A percentile compares a stretch with the other conserved stretches of the same genome.
These are phyloP conservation scores for Suhomyces yuchorum DNA, from an alignment of 1,139 yeast species.

Conservation along the genomic window DNA sequence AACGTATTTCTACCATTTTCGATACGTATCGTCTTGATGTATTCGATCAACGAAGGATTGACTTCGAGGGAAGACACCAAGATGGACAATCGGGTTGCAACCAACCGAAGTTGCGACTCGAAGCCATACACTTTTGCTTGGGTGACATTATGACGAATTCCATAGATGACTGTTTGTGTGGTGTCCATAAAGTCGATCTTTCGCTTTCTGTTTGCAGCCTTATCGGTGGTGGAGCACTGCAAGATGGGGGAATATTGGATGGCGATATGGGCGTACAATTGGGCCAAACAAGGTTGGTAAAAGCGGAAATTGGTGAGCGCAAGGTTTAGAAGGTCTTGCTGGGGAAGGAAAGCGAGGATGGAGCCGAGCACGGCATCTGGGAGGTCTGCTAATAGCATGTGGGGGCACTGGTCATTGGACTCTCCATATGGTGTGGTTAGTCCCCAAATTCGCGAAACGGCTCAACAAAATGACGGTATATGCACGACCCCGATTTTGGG, in stretches of 20 bases:
- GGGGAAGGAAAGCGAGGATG: conserved; percentile 34
- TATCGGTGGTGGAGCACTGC: conserved; percentile 11
- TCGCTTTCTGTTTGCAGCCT: conserved; percentile 11
- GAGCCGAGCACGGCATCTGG: conserved; percentile 20
- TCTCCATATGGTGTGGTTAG: neutral
- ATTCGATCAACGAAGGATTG: conserved; percentile 29
- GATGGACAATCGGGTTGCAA: conserved; percentile 33
- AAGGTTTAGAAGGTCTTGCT: conserved; percentile 37
- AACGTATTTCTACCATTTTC: conserved; percentile 11
- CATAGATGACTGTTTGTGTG: conserved; percentile 28
- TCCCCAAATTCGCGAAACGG: neutral
- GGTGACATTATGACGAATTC: conserved; percentile 21
- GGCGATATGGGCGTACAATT: conserved; percentile 33
- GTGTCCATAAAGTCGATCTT: conserved; percentile 29
- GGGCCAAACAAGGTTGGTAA: conserved; percentile 37
- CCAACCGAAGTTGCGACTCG: conserved; percentile 23
- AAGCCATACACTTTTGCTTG: conserved; percentile 13
- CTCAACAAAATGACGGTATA: conserved; percentile 1
- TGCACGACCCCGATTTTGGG: conserved; percentile 1
- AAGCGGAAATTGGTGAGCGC: conserved; percentile 39
- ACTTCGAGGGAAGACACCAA: conserved; percentile 30
- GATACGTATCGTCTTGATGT: conserved; percentile 28
- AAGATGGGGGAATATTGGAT: conserved; percentile 30
- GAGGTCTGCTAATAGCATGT: conserved; percentile 17
- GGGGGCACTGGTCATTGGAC: neutral